Base-by-base conservation (phyloP, 371 early-diverging fungal species). In the Mucor irregularis region DNA sequence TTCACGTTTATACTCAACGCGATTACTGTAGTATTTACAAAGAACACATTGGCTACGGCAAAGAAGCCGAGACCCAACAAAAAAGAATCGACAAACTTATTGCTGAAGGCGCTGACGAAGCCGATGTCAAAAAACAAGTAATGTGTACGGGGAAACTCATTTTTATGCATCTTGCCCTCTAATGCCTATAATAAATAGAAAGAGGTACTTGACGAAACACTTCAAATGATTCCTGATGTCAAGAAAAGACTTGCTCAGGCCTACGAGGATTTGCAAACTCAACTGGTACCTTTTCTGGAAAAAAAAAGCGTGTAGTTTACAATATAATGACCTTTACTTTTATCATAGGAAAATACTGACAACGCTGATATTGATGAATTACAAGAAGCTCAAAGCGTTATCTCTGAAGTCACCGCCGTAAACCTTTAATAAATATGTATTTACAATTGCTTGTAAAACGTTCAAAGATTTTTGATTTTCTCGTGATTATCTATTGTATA, bases 141-240 rank as follows among this genome's bases (percentile, higher is more conserved):
- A 56, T 43, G 10, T 31, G n/a, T 19, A 3, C 34, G 21, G 2
- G 17, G 16, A 37, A n/a, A n/a, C n/a, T n/a, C n/a, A 13, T 37
- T 16, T 13, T 7, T 3, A 37, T 14, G 38, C 13, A 3, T n/a
- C 0, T 30, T 30, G 5, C 28, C 24, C 22, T 31, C 30, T 43
- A 19, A 10, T 29, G 9, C 6, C 14, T n/a, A 37, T 39, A 33
- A 31, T 30, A 19, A 38, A 53, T 57, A 90, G 88, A 76, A 82
- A 54, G 90, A 90, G 58, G 92, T 91, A 3, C 75, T 91, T 33
- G 86, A 83, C 2, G 92, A 91, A 53, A 89, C 90, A 5, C 56
- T 66, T 22, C 71, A 76, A 45, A 91, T 91, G 89, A 81, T 91
- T 35, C 92, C 90, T 14, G 90, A 90, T 58, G 73, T 83, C 42